Base-by-base conservation (phyloP, 768 basidiomycete genomes). In the Pholiota molesta region DNA sequence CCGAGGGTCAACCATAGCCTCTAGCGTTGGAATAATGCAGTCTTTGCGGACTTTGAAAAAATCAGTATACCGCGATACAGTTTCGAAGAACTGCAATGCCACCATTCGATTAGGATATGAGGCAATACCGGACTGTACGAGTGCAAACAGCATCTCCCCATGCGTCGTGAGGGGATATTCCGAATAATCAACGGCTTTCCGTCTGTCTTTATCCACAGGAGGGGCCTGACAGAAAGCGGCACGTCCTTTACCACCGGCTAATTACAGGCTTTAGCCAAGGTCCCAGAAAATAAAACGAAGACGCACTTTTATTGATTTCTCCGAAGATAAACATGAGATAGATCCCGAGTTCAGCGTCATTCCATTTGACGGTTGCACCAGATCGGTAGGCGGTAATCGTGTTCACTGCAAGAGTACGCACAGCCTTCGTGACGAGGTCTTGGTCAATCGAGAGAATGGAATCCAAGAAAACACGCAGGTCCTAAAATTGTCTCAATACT, bases 31-130 rank as follows among this genome's bases (percentile, higher is more conserved):
- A 67, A 93, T 80, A 56, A 98, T 92, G 67, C 89, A 93, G 60
- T 94, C 91, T 68, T 90, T 92, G 64, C 94, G 88, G 23, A 95
- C 88, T 74, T 92, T 95, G 87, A 98, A 99, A 74, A 99, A 99
- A 68, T 99, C 97, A 37, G 87, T 85, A 72, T 99, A 99, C 52
- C 97, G 86, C n/a, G 92, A 85, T 11, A 84, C 85, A 5, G 92
- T 91, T 75, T 99, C 97, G 65, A 98, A 98, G 74, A 93, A 95
- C 70, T 97, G 95, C 74, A 96, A 81, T 8, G 86, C 81, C 19
- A 98, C 96, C 13, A 88, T 82, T 31, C 88, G 87, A 75, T 96
- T 91, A 6, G 94, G 95, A 75, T 89, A 95, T 4, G 83, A 79
- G 14, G 89, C 87, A 57, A 98, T 87, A 35, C 91, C 88, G 23